Evolutionary conservation across 805 yeast species (phyloP).

Genomic region (Kodamaea nitidulidarum): DNA sequence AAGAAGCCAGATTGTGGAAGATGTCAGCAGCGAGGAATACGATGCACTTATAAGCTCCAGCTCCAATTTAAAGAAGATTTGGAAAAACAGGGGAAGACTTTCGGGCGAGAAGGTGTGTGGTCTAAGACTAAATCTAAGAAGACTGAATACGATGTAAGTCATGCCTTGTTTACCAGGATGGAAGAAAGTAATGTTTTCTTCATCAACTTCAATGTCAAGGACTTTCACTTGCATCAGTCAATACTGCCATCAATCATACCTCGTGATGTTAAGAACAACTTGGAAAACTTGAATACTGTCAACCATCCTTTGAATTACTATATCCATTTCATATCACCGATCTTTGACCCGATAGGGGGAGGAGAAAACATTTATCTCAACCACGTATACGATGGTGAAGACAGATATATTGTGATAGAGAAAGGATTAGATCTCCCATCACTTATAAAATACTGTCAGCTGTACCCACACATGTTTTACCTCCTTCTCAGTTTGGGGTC

Average conservation of each 20-base stretch:
- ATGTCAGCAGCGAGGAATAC: conserved; percentile 15
- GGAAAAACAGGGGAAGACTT: conserved; percentile 20
- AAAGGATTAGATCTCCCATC: conserved; percentile 21
- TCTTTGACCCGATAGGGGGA: conserved; percentile 24
- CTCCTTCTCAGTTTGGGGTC: conserved; percentile 24
- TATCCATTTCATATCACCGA: conserved; percentile 23
- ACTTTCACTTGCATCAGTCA: conserved; percentile 14
- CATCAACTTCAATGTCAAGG: conserved; percentile 17
- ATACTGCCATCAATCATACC: conserved; percentile 23
- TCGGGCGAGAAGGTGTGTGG: conserved; percentile 30
- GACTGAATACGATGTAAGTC: conserved; percentile 12
- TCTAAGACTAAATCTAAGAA: conserved; percentile 12
- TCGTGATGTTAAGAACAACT: conserved; percentile 13
- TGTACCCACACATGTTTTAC: conserved; percentile 19
- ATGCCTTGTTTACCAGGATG: conserved; percentile 14
- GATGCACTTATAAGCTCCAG: conserved; percentile 18
- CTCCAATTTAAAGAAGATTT: conserved; percentile 26
- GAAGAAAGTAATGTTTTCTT: conserved; percentile 15
- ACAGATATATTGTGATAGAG: conserved; percentile 17
- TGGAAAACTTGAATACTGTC: conserved; percentile 14
- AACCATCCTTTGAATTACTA: conserved; percentile 23
- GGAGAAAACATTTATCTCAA: conserved; percentile 9
- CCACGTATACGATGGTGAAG: conserved; percentile 8
- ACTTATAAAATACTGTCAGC: conserved; percentile 23
- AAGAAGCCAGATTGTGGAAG: conserved; percentile 21